Evolutionary conservation across 176 grass and related monocot species (phyloP), one percentile per base, ranked within the genome.

Genomic region (Cenchrus fungigraminus): DNA sequence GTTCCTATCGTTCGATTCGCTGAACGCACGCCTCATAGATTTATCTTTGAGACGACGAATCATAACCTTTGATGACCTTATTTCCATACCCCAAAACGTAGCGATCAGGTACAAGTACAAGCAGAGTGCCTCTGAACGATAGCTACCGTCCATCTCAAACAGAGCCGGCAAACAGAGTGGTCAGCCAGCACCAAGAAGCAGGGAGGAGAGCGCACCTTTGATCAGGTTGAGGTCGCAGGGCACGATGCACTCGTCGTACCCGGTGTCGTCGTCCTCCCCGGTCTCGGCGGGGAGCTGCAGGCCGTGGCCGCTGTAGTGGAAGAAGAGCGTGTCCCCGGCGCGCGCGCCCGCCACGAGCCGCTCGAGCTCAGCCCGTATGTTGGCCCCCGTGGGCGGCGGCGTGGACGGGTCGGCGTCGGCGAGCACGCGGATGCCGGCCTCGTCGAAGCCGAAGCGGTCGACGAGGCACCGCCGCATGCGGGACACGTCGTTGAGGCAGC

Each of bases 241-340:
- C 57, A 94, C 91, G 88, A 99, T 96, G 88, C 93, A 95, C 86
- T 99, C 93, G 85, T 99, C 97, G 77, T 89, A 96, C 0, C 97
- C 93, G 8, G 91, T 99, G 83, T 96, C 91, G 80, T 96, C 97
- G 56, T 99, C 90, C 53, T 95, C 80, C n/a, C 96, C 96, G 44
- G 93, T 95, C 91, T 95, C 91, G 66, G 89, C 87, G 9, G 93
- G 93, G 29, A 96, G 77, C 73, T 85, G 91, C 17, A 83, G 89
- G 7, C 93, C 97, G 64, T 96, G 97, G 54, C 88, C 93, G 84
- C 93, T 99, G 85, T 94, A 99, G 83, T 99, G 97, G 73, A 99
- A 90, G 90, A 96, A 99, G 67, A 99, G 83, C 83, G 65, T 52
- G 86, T 96, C 97, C 34, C 91, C 90, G 3, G 86, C 74, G 0